Evolutionary conservation across 768 basidiomycete genomes (phyloP).

Genomic region (Lactifluus pinguis): DNA sequence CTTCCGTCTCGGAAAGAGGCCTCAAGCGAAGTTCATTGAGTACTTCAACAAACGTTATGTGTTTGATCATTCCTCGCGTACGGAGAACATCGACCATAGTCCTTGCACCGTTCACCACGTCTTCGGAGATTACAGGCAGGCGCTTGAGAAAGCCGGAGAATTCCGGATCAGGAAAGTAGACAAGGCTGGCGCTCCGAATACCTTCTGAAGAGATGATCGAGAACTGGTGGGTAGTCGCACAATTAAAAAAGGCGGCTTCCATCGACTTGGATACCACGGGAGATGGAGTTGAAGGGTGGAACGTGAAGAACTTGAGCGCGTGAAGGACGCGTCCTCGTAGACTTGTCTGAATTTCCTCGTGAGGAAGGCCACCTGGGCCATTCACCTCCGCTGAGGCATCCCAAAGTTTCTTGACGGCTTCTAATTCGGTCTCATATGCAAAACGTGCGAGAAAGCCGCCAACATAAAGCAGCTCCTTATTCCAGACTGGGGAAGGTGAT

Average conservation of each 20-base stretch:
- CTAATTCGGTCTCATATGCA: slow-evolving; percentile 80
- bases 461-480: slow-evolving; percentile 76
- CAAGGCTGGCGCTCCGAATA: slow-evolving; percentile 51
- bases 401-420: slow-evolving; percentile 53
- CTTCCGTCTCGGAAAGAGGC: slow-evolving; percentile 63
- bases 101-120: slow-evolving; percentile 46
- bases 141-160: slow-evolving; percentile 70
- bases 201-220: slow-evolving; percentile 72
- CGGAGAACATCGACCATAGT: slow-evolving; percentile 54
- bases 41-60: slow-evolving; percentile 77
- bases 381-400: slow-evolving; percentile 33
- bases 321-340: slow-evolving; percentile 62
- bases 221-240: slow-evolving; percentile 41
- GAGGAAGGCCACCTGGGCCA: slow-evolving; percentile 20
- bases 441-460: slow-evolving; percentile 76
- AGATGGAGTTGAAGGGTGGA: slow-evolving; percentile 80
- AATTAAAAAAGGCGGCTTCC: slow-evolving; percentile 72
- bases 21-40: slow-evolving; percentile 62
- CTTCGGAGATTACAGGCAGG: slow-evolving; percentile 63
- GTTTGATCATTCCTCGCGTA: slow-evolving; percentile 53
- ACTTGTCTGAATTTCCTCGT: slow-evolving; percentile 39
- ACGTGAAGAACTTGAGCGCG: slow-evolving; percentile 83
- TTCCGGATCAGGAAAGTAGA: slow-evolving; percentile 65
- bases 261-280: slow-evolving; percentile 62
- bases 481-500: slow-evolving; percentile 56